phyloP scores from a whole-genome alignment of 768 basidiomycete species.

The Mycena filopes region DNA sequence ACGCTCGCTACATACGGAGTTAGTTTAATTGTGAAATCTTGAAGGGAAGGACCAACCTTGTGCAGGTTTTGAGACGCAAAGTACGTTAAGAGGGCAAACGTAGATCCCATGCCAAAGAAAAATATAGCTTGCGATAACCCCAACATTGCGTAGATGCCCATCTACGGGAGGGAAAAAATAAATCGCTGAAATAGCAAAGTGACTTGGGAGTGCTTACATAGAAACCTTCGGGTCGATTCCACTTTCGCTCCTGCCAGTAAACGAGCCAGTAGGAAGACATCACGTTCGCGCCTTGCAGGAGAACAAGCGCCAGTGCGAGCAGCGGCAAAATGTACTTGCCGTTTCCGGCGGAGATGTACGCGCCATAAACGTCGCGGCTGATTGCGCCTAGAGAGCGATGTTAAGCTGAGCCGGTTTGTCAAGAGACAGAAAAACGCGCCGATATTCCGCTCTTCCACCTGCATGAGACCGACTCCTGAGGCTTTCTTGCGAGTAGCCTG shows the following conservation, averaged over 20 bases:
- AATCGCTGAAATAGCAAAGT: too few relatives aligned
- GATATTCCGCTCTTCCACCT: conserved; percentile 83
- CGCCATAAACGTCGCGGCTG: conserved; percentile 60
- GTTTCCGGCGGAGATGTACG: conserved; percentile 77
- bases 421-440: too few relatives aligned
- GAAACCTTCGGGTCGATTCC: conserved; percentile 68
- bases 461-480: conserved; percentile 73
- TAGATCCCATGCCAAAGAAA: conserved; percentile 75
- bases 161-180: too few relatives aligned
- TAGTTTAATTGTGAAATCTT: neutral
- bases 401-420: too few relatives aligned
- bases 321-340: conserved; percentile 74
- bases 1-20: conserved; percentile 57
- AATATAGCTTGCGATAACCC: conserved; percentile 77
- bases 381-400: too few relatives aligned
- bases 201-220: conserved; percentile 66
- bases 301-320: conserved; percentile 65
- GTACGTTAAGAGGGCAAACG: conserved; percentile 77
- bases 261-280: conserved; percentile 86
- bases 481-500: conserved; percentile 49
- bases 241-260: conserved; percentile 86
- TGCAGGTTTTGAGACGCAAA: conserved; percentile 81
- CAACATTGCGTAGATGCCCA: conserved; percentile 83
- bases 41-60: conserved; percentile 47
- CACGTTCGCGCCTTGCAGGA: conserved; percentile 63